These are phyloP conservation scores for Phellopilus nigrolimitatus DNA, from an alignment of 1,284 basidiomycete genomes.

Conservation along the genomic window DNA sequence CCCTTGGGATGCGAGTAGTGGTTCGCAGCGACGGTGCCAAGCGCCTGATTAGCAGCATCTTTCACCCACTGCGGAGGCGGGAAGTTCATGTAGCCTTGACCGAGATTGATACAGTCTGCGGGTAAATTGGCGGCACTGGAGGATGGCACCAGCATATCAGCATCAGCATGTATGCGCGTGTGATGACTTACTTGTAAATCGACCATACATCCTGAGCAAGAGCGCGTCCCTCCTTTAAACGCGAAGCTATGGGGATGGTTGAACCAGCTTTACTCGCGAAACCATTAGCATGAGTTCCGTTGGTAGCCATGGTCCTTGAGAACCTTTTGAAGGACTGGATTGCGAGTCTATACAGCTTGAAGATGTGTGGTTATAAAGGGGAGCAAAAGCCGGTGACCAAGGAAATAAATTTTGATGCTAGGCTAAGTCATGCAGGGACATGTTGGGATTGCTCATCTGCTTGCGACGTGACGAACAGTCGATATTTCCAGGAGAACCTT, in stretches of 20 bases:
- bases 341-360: conserved; percentile 13
- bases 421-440: too few relatives aligned
- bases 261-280: conserved; percentile 7
- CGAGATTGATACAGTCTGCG: conserved; percentile 84
- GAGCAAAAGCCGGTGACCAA: too few relatives aligned
- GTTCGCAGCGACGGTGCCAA: conserved; percentile 66
- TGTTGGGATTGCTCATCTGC: too few relatives aligned
- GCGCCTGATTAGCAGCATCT: conserved; percentile 68
- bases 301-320: conserved; percentile 13
- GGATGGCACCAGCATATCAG: conserved; percentile 14
- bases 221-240: conserved; percentile 68
- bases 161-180: conserved; percentile 8
- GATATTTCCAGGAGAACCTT: too few relatives aligned
- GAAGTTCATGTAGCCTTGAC: conserved; percentile 95
- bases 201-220: conserved; percentile 87
- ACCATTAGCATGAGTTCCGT: conserved; percentile 13
- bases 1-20: conserved; percentile 93
- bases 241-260: conserved; percentile 59
- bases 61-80: conserved; percentile 81
- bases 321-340: conserved; percentile 4
- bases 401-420: too few relatives aligned
- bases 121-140: conserved; percentile 80
- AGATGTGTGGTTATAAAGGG: conserved; percentile 7
- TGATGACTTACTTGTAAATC: conserved; percentile 74
- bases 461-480: too few relatives aligned